phyloP scores from a whole-genome alignment of 768 basidiomycete genomes.

The Bullera alba region DNA sequence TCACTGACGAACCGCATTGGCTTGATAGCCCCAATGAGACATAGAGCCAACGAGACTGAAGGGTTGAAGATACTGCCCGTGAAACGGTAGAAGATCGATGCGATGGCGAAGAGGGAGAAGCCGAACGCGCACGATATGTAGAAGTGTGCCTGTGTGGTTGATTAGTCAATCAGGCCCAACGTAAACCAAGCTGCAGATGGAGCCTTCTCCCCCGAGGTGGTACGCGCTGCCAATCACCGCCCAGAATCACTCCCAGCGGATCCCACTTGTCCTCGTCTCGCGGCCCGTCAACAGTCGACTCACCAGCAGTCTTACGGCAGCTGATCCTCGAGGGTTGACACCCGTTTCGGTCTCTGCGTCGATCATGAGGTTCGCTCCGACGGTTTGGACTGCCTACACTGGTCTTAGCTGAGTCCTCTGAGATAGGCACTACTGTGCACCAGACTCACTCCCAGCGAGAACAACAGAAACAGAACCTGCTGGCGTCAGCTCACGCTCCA shows the following conservation, averaged over 20 bases:
- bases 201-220: too few relatives aligned
- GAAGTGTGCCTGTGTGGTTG: conserved; percentile 20
- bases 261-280: neutral
- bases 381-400: conserved; percentile 29
- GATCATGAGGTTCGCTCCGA: conserved; percentile 16
- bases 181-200: neutral
- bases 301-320: conserved; percentile 20
- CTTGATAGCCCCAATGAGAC: conserved; percentile 34
- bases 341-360: conserved; percentile 5
- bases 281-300: conserved; percentile 1
- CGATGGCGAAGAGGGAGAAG: conserved; percentile 32
- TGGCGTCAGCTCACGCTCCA: neutral
- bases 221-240: conserved; percentile 4
- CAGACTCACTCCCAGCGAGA: conserved; percentile 29
- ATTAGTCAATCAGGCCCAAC: neutral
- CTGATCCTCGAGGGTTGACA: conserved; percentile 9
- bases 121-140: conserved; percentile 38
- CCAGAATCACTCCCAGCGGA: conserved; percentile 9
- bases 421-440: too few relatives aligned
- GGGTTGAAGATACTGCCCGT: conserved; percentile 43
- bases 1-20: conserved; percentile 36
- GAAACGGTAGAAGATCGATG: conserved; percentile 42
- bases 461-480: conserved; percentile 34
- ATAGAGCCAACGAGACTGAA: conserved; percentile 36
- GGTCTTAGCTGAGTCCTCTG: neutral